Evolutionary conservation across 371 early-diverging fungal genomes (phyloP).

Genomic region (Lichtheimia hyalospora): DNA sequence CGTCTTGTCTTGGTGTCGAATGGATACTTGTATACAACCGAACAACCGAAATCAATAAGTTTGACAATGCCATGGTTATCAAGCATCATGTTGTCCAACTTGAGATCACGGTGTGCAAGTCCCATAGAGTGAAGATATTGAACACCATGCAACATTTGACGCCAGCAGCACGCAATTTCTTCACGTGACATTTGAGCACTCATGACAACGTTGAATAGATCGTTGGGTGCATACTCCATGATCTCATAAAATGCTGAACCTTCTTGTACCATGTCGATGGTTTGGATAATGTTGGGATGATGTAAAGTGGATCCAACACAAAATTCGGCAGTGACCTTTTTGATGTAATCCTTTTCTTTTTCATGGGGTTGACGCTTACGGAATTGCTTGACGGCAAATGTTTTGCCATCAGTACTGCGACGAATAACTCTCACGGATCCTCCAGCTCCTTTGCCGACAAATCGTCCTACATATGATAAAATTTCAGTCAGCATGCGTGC

Average conservation of each 20-base stretch:
- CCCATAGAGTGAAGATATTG: slow-evolving; percentile 68
- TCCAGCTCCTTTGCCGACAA: slow-evolving; percentile 74
- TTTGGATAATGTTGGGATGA: slow-evolving; percentile 80
- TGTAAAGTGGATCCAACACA: slow-evolving; percentile 77
- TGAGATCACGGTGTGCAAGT: slow-evolving; percentile 82
- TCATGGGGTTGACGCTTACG: slow-evolving; percentile 61
- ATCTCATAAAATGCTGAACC: slow-evolving; percentile 61
- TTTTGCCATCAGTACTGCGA: slow-evolving; percentile 52
- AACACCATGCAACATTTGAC: slow-evolving; percentile 71
- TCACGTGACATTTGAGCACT: slow-evolving; percentile 58
- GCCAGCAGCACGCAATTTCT: slow-evolving; percentile 66
- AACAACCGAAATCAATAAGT: slow-evolving; percentile 90
- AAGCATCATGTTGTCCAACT: slow-evolving; percentile 80
- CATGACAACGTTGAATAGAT: slow-evolving; percentile 68
- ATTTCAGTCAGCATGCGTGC: background rate
- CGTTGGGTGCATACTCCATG: slow-evolving; percentile 78
- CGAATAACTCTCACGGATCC: slow-evolving; percentile 72
- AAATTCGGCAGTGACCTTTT: slow-evolving; percentile 78
- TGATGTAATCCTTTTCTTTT: slow-evolving; percentile 71
- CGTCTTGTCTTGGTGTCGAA: slow-evolving; percentile 40
- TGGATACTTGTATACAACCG: slow-evolving; percentile 71
- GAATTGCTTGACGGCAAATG: slow-evolving; percentile 81
- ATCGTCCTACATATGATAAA: slow-evolving; percentile 23
- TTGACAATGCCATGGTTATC: slow-evolving; percentile 71
- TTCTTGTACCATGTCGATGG: slow-evolving; percentile 74